phyloP scores from a whole-genome alignment of 768 basidiomycete species.

The Mrakia blollopis region DNA sequence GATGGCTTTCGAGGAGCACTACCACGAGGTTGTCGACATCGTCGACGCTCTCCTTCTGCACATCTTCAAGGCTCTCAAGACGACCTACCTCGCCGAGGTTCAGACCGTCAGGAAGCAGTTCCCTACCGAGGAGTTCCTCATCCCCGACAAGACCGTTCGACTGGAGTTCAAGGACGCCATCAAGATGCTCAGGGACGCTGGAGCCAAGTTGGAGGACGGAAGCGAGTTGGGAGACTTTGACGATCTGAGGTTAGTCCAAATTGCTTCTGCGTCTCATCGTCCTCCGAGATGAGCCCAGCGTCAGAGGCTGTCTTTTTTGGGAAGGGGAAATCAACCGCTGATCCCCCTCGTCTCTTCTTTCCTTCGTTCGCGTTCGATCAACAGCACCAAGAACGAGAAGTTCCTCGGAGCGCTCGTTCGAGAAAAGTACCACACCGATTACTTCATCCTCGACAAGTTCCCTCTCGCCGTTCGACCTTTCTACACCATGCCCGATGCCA shows the following conservation, averaged over 20 bases:
- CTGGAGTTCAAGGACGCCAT: conserved; percentile 83
- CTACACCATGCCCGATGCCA: conserved; percentile 98
- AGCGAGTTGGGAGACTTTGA: conserved; percentile 61
- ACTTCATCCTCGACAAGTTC: conserved; percentile 99
- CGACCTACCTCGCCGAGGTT: conserved; percentile 75
- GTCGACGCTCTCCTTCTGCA: conserved; percentile 78
- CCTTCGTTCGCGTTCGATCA: conserved; percentile 21
- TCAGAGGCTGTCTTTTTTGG: too few relatives aligned
- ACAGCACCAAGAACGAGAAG: conserved; percentile 91
- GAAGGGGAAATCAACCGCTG: background rate
- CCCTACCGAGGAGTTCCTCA: conserved; percentile 93
- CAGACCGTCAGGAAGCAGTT: conserved; percentile 75
- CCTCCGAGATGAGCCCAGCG: background rate
- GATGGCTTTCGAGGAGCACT: conserved; percentile 97
- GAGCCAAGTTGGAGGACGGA: conserved; percentile 46
- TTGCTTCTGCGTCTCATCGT: background rate
- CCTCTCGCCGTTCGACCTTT: conserved; percentile 92
- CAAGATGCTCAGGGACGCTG: conserved; percentile 78
- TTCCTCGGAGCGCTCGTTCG: conserved; percentile 82
- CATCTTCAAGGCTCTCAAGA: conserved; percentile 78
- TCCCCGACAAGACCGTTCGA: conserved; percentile 80
- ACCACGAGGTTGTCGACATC: conserved; percentile 92
- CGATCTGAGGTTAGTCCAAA: conserved; percentile 60
- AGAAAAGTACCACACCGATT: conserved; percentile 93
- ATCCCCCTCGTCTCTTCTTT: conserved; percentile 15